phyloP scores from a whole-genome alignment of 163 green algal genomes.

The Scenedesmus sp. region DNA sequence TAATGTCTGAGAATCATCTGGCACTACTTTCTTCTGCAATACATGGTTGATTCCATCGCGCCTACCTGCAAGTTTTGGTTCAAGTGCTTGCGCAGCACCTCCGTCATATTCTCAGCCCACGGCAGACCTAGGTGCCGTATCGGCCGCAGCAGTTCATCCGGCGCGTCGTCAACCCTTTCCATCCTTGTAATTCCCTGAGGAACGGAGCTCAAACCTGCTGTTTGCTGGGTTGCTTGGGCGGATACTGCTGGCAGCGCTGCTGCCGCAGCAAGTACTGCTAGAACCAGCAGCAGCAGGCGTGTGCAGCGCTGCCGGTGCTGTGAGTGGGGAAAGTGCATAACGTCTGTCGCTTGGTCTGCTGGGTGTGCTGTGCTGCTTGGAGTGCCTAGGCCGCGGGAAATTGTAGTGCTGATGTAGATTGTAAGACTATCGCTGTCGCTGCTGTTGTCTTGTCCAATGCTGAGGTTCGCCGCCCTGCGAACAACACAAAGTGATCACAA shows the following conservation, averaged over 20 bases:
- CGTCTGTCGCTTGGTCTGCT: background rate
- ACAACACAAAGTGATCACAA: background rate
- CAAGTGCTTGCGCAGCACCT: background rate
- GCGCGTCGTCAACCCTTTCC: background rate
- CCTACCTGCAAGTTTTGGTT: background rate
- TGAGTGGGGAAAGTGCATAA: background rate
- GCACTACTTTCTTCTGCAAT: background rate
- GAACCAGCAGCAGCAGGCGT: background rate
- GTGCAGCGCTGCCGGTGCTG: background rate
- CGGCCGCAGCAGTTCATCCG: background rate
- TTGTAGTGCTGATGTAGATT: background rate
- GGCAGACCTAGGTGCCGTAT: background rate
- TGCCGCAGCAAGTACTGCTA: background rate
- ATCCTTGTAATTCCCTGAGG: background rate
- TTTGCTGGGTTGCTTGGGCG: background rate
- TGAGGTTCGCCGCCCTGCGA: background rate
- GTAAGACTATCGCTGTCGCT: background rate
- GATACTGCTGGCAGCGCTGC: background rate
- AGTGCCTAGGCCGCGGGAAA: no score
- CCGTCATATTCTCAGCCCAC: background rate
- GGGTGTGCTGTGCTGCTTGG: background rate
- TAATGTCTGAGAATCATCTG: no score
- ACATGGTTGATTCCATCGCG: background rate
- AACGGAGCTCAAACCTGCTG: background rate
- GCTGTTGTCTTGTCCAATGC: background rate